These are phyloP conservation scores for Onygenales sp. DNA, from an alignment of 2,329 filamentous ascomycete genomes.

Conservation along the genomic window DNA sequence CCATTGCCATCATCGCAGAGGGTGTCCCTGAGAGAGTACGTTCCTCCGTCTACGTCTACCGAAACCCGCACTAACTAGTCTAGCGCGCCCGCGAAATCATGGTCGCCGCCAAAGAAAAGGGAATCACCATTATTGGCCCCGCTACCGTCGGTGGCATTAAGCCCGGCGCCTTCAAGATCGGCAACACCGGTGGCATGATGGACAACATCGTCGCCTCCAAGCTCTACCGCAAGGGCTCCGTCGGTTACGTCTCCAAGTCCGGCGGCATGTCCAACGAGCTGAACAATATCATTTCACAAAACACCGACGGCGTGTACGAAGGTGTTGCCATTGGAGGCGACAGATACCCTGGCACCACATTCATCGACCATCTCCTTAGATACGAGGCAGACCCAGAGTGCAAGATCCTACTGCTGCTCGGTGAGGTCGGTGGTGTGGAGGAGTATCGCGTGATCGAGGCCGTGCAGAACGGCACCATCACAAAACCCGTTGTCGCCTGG, in stretches of 20 bases:
- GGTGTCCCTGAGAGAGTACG: conserved; percentile 93
- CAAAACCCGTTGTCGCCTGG: conserved; percentile 98
- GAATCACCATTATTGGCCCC: conserved; percentile 95
- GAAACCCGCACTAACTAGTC: conserved; percentile 1
- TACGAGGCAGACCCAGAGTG: conserved; percentile 95
- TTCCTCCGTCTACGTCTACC: background rate
- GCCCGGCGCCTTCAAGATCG: conserved; percentile 98
- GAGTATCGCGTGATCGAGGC: conserved; percentile 99
- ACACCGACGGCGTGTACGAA: conserved; percentile 96
- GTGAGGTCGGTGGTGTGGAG: conserved; percentile 98
- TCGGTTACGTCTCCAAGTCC: conserved; percentile 99
- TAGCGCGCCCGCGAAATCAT: conserved; percentile 96
- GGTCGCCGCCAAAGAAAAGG: conserved; percentile 95
- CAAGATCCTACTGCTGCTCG: conserved; percentile 92
- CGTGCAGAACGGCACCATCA: conserved; percentile 87
- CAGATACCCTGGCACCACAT: conserved; percentile 95
- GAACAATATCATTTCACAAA: conserved; percentile 98
- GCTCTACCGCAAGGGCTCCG: conserved; percentile 98
- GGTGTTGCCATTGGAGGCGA: conserved; percentile 99
- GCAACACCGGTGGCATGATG: conserved; percentile 99
- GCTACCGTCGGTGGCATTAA: conserved; percentile 99
- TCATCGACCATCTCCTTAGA: conserved; percentile 95
- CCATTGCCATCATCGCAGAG: conserved; percentile 98
- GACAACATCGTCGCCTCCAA: conserved; percentile 99
- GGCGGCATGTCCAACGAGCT: conserved; percentile 99